Conservation (phyloP, 352 stramenopile genomes). For the Thalassiosira mediterranea region DNA sequence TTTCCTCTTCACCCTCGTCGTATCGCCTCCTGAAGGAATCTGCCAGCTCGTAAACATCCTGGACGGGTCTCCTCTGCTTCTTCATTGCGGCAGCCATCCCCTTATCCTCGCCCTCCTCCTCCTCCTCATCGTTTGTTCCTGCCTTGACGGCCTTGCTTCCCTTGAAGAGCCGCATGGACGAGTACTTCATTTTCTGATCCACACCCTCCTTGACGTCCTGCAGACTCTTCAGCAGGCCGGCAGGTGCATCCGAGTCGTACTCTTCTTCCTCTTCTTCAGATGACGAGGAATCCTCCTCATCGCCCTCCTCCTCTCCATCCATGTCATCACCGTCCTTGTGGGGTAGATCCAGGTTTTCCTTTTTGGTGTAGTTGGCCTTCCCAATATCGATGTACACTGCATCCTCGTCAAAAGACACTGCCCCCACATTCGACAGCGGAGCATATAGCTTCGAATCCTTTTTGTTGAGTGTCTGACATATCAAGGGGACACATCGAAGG, state of each 20-base stretch:
- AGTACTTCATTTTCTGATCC: conserved; percentile 93
- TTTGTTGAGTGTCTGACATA: conserved; percentile 83
- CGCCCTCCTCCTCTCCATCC: conserved; percentile 49
- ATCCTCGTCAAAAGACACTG: conserved; percentile 98
- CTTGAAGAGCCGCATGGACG: conserved; percentile 95
- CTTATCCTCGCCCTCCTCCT: conserved; percentile 23
- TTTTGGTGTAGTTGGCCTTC: conserved; percentile 92
- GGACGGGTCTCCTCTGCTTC: conserved; percentile 23
- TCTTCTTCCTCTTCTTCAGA: conserved; percentile 76
- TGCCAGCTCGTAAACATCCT: conserved; percentile 54
- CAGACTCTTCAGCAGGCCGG: conserved; percentile 94
- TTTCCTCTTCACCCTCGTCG: conserved; percentile 64
- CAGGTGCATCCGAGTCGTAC: conserved; percentile 83
- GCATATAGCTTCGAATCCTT: conserved; percentile 96
- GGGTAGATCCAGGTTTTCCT: conserved; percentile 81
- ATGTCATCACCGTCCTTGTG: conserved; percentile 44
- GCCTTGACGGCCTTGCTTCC: conserved; percentile 78
- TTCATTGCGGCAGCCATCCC: conserved; percentile 4
- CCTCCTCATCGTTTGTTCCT: conserved; percentile 55
- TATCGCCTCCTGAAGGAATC: conserved; percentile 47
- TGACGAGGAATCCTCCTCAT: conserved; percentile 52
- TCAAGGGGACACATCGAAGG: too few relatives aligned
- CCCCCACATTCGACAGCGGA: conserved; percentile 94
- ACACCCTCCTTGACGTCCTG: conserved; percentile 90
- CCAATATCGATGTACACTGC: conserved; percentile 98